Percentiles rank a stretch among this genome's conserved stretches.
phyloP scores from a whole-genome alignment of 495 filamentous ascomycete genomes.

The Trichoderma asperelloides region DNA sequence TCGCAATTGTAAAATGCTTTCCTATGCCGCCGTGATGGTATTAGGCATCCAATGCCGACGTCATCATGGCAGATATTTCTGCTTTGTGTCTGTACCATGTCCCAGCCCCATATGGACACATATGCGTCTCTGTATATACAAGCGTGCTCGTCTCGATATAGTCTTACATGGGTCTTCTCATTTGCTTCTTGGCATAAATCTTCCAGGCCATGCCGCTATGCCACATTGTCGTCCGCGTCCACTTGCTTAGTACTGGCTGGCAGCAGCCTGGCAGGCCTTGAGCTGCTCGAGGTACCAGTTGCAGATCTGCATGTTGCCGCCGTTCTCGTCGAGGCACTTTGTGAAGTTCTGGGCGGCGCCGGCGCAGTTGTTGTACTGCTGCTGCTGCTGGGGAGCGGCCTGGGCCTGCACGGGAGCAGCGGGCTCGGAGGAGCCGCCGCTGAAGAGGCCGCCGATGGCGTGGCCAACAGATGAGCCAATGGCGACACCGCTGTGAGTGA shows the following conservation, averaged over 20 bases:
- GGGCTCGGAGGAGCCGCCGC: conserved; percentile 58
- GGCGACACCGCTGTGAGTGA: conserved; percentile 71
- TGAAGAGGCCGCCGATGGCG: conserved; percentile 77
- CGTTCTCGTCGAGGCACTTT: conserved; percentile 88
- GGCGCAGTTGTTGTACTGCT: conserved; percentile 52
- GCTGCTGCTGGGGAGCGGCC: conserved; percentile 27
- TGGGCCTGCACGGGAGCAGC: conserved; percentile 50
- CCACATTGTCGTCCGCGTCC: neutral
- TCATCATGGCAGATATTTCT: neutral
- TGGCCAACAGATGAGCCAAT: conserved; percentile 92
- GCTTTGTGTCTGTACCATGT: neutral
- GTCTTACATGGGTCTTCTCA: neutral
- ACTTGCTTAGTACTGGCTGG: conserved; percentile 65
- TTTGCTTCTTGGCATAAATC: neutral
- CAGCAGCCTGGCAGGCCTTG: conserved; percentile 90
- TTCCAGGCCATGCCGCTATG: neutral
- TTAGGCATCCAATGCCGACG: too few species aligned
- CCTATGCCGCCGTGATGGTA: too few species aligned
- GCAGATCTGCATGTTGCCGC: conserved; percentile 90
- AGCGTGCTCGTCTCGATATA: neutral
- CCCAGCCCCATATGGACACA: neutral
- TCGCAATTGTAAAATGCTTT: too few species aligned
- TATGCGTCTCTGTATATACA: neutral
- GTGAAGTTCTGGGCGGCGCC: conserved; percentile 78
- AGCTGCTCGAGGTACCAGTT: conserved; percentile 97